Evolutionary conservation across 352 stramenopile species (phyloP).

Genomic region (Phytophthora sojae): DNA sequence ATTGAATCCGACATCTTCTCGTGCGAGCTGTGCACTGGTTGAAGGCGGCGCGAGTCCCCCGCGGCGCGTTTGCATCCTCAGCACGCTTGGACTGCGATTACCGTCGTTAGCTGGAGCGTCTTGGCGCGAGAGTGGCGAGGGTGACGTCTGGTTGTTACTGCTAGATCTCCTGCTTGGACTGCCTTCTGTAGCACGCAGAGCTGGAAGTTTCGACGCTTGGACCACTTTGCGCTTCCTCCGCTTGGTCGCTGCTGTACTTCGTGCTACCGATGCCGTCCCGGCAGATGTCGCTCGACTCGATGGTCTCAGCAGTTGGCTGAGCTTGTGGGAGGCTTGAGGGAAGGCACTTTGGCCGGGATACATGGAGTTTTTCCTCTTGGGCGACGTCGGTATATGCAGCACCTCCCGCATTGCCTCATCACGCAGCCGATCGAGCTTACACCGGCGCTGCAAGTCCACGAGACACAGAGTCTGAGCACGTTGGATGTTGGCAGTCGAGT

Average conservation of each 20-base stretch:
- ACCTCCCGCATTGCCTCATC: conserved; percentile 72
- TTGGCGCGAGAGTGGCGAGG: conserved; percentile 3
- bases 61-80: conserved; percentile 23
- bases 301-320: conserved; percentile 31
- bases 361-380: background rate
- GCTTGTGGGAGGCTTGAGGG: conserved; percentile 15
- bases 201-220: conserved; percentile 19
- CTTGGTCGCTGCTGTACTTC: background rate
- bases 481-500: conserved; percentile 61
- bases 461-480: conserved; percentile 74
- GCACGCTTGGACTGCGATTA: background rate
- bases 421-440: conserved; percentile 66
- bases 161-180: conserved; percentile 13
- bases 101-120: background rate
- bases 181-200: background rate
- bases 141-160: conserved; percentile 16
- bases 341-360: conserved; percentile 3
- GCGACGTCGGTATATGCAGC: conserved; percentile 26
- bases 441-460: conserved; percentile 71
- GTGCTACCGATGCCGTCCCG: background rate
- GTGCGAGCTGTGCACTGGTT: background rate
- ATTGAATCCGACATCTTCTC: conserved; percentile 25
- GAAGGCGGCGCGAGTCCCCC: conserved; percentile 22
- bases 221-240: conserved; percentile 26
- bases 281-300: background rate